Evolutionary conservation across 2,329 filamentous ascomycete species (phyloP), one percentile per base, ranked within the genome.

Genomic region (Ceratocystis variospora): DNA sequence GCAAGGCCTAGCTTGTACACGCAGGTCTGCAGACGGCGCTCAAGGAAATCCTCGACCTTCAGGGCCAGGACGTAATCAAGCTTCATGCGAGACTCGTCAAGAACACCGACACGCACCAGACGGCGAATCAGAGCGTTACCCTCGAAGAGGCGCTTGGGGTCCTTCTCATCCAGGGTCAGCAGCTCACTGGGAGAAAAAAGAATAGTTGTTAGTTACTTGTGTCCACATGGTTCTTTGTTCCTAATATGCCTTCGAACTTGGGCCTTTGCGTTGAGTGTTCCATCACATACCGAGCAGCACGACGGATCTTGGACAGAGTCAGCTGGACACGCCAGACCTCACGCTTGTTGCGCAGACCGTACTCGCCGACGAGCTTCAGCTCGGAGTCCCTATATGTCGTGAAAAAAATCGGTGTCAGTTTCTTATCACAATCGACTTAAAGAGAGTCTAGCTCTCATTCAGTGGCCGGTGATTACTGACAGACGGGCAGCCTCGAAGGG

Each of bases 41-140:
- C 94, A 82, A 99, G 86, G 88, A 99, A 99, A 82, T 99, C 94
- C 83, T 99, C 94, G 76, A 95, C 89, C 86, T 96, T 96, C 70
- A 99, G 88, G 82, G 94, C 94, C 78, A 99, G 84, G 78, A 99
- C 94, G 88, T 99, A 96, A 96, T 99, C 94, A 86, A 99, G 94
- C 89, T 96, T 99, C 94, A 99, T 99, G 87, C 94, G 94, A 79
- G 92, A 92, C 85, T 99, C 94, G 80, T 99, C 94, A 77, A 99
- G 90, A 77, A 99, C 94, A 90, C 94, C 94, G 79, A 97, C 92
- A 80, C 94, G 94, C 73, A 99, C 94, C 73, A 99, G 91, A 89
- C 94, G 94, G 80, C 94, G 94, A 88, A 99, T 99, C 79, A 99
- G 87, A 79, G 94, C 94, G 81, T 99, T 99, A 82, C 94, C 94